Evolutionary conservation across 2,329 filamentous ascomycete species (phyloP).

Genomic region (Incumbomyces delicatus): DNA sequence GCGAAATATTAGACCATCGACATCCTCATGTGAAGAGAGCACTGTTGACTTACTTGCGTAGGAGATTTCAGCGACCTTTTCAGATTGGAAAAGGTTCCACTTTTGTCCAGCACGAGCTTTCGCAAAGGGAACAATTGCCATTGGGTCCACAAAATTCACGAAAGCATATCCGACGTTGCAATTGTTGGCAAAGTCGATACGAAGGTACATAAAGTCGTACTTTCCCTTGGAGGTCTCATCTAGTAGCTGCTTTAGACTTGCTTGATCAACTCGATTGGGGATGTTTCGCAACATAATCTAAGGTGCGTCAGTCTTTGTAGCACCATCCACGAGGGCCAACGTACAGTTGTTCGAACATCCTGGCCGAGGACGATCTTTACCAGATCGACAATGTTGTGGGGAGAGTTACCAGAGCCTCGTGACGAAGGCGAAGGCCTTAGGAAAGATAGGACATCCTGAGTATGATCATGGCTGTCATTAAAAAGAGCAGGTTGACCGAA

Average conservation of each 20-base stretch:
- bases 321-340: slow-evolving; percentile 21
- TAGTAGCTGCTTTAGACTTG: slow-evolving; percentile 66
- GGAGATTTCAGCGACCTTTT: slow-evolving; percentile 81
- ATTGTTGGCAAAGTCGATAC: slow-evolving; percentile 77
- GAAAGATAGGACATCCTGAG: background rate
- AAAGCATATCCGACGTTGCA: slow-evolving; percentile 96
- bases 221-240: slow-evolving; percentile 69
- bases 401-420: slow-evolving; percentile 8
- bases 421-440: slow-evolving; percentile 3
- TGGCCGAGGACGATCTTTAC: slow-evolving; percentile 46
- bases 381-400: slow-evolving; percentile 37
- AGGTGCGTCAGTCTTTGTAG: slow-evolving; percentile 8
- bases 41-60: slow-evolving; percentile 67
- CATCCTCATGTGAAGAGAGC: background rate
- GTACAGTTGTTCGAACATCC: slow-evolving; percentile 66
- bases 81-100: slow-evolving; percentile 71
- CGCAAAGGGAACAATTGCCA: slow-evolving; percentile 44
- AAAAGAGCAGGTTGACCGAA: background rate
- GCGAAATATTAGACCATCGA: slow-evolving; percentile 5
- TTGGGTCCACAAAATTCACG: slow-evolving; percentile 72
- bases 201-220: slow-evolving; percentile 91
- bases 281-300: slow-evolving; percentile 94
- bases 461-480: background rate
- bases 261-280: slow-evolving; percentile 72
- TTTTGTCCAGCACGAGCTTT: slow-evolving; percentile 59